These are phyloP conservation scores for Cephalotrichum gorgonifer DNA, from an alignment of 2,329 filamentous ascomycete genomes.

Conservation along the genomic window DNA sequence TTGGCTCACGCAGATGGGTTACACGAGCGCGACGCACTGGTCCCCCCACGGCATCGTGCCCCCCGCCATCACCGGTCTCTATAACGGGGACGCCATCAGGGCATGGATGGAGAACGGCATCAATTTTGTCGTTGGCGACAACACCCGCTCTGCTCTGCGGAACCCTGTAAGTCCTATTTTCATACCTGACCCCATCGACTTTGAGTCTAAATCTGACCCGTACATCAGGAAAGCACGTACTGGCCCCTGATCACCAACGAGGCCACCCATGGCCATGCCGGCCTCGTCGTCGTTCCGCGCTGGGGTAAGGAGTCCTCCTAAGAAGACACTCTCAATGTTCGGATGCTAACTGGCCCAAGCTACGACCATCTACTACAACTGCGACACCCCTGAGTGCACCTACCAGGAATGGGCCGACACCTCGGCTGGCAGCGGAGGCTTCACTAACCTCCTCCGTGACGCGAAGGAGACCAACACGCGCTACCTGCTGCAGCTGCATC, in stretches of 20 bases:
- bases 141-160: conserved; percentile 43
- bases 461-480: conserved; percentile 43
- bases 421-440: conserved; percentile 41
- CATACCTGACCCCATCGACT: background rate
- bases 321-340: background rate
- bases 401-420: conserved; percentile 50
- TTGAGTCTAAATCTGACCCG: background rate
- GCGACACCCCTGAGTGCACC: conserved; percentile 45
- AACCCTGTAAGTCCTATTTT: conserved; percentile 23
- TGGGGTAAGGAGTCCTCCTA: conserved; percentile 22
- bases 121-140: conserved; percentile 50
- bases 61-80: conserved; percentile 51
- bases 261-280: conserved; percentile 40
- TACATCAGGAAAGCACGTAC: conserved; percentile 29
- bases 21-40: conserved; percentile 33
- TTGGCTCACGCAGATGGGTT: conserved; percentile 43
- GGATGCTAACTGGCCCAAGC: conserved; percentile 19
- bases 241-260: conserved; percentile 45
- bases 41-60: conserved; percentile 47
- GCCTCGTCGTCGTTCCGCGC: conserved; percentile 46
- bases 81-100: conserved; percentile 51
- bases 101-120: conserved; percentile 53
- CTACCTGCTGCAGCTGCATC: conserved; percentile 44
- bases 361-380: conserved; percentile 56
- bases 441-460: conserved; percentile 36